These are phyloP conservation scores for Nicotiana benthamiana DNA, from an alignment of 257 asterid species.

Conservation along the genomic window DNA sequence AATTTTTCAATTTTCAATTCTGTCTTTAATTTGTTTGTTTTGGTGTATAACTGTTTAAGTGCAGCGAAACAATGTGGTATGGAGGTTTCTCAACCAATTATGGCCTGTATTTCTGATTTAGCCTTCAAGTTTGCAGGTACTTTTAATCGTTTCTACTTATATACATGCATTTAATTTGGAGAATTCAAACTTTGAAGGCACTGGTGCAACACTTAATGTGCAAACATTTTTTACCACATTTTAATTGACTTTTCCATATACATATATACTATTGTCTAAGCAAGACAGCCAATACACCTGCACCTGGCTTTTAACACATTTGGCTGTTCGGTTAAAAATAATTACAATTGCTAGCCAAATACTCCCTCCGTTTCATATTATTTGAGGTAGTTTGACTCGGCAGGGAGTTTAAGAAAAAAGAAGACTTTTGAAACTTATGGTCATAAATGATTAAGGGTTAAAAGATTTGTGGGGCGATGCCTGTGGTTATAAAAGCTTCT, in stretches of 20 bases:
- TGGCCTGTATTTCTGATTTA: slow-evolving; percentile 71
- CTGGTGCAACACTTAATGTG: neutral
- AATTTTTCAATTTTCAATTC: neutral
- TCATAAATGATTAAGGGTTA: too few relatives aligned
- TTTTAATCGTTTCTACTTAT: neutral
- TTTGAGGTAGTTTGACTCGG: too few relatives aligned
- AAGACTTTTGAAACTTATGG: too few relatives aligned
- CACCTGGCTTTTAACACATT: neutral
- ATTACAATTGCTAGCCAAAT: too few relatives aligned
- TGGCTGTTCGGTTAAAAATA: too few relatives aligned
- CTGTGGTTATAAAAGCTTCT: too few relatives aligned
- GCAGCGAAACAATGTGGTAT: slow-evolving; percentile 66
- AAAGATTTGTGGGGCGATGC: too few relatives aligned
- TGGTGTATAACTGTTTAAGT: neutral
- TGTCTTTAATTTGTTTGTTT: neutral
- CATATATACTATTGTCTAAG: too few relatives aligned
- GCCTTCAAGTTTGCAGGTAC: slow-evolving; percentile 86
- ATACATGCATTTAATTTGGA: neutral
- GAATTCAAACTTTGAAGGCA: neutral
- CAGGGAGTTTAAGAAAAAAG: too few relatives aligned
- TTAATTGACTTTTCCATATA: too few relatives aligned
- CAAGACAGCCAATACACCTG: neutral
- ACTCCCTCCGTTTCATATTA: too few relatives aligned
- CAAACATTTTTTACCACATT: too few relatives aligned
- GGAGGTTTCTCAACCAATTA: slow-evolving; percentile 75